Base-by-base conservation (phyloP, 2,329 filamentous ascomycete species). In the Fusarium buharicum region DNA sequence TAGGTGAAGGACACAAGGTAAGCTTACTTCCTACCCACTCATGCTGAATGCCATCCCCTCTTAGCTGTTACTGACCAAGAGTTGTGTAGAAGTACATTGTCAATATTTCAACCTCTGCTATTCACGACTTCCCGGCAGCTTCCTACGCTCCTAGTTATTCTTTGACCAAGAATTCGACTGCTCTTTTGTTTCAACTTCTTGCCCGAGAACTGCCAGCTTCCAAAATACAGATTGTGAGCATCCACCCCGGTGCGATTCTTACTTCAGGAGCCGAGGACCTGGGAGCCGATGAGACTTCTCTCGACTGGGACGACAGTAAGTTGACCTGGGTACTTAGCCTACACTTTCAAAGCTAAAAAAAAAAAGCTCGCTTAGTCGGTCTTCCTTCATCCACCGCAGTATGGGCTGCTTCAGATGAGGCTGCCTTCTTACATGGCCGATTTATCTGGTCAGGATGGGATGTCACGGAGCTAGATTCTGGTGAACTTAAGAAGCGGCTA, bases 381-480 rank as follows among this genome's bases (percentile, higher is more conserved):
- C 48, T 50, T 18, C 48, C 48, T 22, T 39, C 48, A 4, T 34
- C 48, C 12, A 31, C 43, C 16, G 48, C 48, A 6, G 48, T 50
- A 4, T 50, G 48, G 48, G 28, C 48, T 1, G 48, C 48, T 44
- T 50, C 48, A 0, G 48, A 50, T 0, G 48, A 50, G 38, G 48
- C 38, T 2, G 20, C 48, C 16, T 37, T 44, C 30, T 24, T 50
- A 34, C 48, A 50, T 3, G 48, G 48, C 4, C 48, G 48, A 1
- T 50, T 50, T 24, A 28, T 50, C 30, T 50, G 48, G 48, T 30
- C 48, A 3, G 28, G 18, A 10, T 50, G 48, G 48, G 48, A 50
- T 44, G 48, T 50, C n/a, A 30, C 43, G 3, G 48, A 50, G 13
- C 48, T 50, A 24, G 30, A 13, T 6, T 43, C 38, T 3, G 38